Evolutionary conservation across 2,329 filamentous ascomycete genomes (phyloP).

Genomic region (Botrytis byssoidea): DNA sequence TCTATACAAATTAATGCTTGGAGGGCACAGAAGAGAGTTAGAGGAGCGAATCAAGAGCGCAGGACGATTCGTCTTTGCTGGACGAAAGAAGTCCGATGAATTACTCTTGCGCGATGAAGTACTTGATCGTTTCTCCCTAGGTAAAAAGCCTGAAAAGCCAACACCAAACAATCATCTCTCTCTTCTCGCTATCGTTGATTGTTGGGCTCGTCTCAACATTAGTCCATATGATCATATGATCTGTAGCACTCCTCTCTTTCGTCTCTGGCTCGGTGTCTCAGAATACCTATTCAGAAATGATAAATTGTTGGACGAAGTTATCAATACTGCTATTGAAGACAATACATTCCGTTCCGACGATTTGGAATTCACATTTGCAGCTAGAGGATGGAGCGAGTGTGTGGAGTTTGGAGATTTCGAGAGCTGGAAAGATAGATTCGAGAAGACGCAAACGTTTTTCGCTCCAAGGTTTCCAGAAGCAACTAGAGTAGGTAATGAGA

Average conservation of each 20-base stretch:
- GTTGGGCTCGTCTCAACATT: slow-evolving; percentile 91
- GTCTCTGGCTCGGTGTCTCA: slow-evolving; percentile 94
- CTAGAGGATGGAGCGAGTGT: slow-evolving; percentile 91
- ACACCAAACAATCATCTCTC: slow-evolving; percentile 92
- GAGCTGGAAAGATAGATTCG: slow-evolving; percentile 86
- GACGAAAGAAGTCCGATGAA: slow-evolving; percentile 53
- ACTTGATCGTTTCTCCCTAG: slow-evolving; percentile 84
- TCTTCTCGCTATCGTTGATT: slow-evolving; percentile 95
- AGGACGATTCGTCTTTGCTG: slow-evolving; percentile 67
- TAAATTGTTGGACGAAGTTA: slow-evolving; percentile 75
- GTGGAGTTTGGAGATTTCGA: slow-evolving; percentile 91
- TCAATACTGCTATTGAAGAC: slow-evolving; percentile 84
- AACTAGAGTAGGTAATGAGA: slow-evolving; percentile 84
- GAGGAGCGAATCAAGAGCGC: slow-evolving; percentile 74
- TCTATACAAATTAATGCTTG: slow-evolving; percentile 95
- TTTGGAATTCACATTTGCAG: slow-evolving; percentile 96
- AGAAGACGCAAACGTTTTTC: slow-evolving; percentile 88
- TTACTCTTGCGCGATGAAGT: slow-evolving; percentile 75
- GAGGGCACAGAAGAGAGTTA: slow-evolving; percentile 74
- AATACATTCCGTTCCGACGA: slow-evolving; percentile 93
- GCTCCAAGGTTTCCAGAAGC: slow-evolving; percentile 86
- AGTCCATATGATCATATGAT: slow-evolving; percentile 99
- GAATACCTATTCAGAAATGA: slow-evolving; percentile 90
- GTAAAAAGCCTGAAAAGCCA: slow-evolving; percentile 54
- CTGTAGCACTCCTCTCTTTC: slow-evolving; percentile 95